Evolutionary conservation across 2,329 filamentous ascomycete genomes (phyloP).

Genomic region (Xylariaceae sp.): DNA sequence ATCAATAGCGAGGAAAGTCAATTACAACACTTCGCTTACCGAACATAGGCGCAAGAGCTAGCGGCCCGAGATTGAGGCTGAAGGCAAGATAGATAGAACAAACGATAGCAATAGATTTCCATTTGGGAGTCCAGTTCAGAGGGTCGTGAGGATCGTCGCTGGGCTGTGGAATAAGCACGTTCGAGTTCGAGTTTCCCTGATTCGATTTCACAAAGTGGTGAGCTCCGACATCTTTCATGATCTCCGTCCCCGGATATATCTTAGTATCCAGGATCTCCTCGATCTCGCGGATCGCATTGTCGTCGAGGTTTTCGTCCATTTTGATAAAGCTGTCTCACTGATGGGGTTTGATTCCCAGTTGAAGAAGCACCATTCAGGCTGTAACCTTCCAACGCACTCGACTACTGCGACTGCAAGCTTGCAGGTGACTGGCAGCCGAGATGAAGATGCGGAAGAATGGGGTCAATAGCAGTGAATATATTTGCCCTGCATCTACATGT

Average conservation of each 20-base stretch:
- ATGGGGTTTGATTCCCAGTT: not conserved
- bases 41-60: slow-evolving; percentile 32
- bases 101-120: slow-evolving; percentile 30
- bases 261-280: slow-evolving; percentile 27
- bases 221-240: slow-evolving; percentile 50
- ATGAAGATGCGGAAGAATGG: too few species aligned
- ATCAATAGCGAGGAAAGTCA: slow-evolving; percentile 28
- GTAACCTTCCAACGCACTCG: too few species aligned
- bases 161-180: slow-evolving; percentile 24
- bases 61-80: slow-evolving; percentile 32
- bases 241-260: slow-evolving; percentile 35
- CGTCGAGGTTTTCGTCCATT: slow-evolving; percentile 25
- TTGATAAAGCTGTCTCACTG: not conserved
- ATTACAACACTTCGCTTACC: not conserved
- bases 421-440: too few species aligned
- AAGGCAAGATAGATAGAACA: slow-evolving; percentile 34
- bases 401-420: too few species aligned
- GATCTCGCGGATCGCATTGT: slow-evolving; percentile 11
- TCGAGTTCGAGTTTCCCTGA: slow-evolving; percentile 33
- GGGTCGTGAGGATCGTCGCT: slow-evolving; percentile 22
- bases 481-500: too few species aligned
- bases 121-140: slow-evolving; percentile 31
- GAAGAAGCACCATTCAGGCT: too few species aligned
- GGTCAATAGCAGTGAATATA: too few species aligned
- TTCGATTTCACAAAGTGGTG: slow-evolving; percentile 61